Evolutionary conservation across 2,329 filamentous ascomycete genomes (phyloP), one percentile per base, ranked within the genome.

Genomic region (Microdochium nivale): DNA sequence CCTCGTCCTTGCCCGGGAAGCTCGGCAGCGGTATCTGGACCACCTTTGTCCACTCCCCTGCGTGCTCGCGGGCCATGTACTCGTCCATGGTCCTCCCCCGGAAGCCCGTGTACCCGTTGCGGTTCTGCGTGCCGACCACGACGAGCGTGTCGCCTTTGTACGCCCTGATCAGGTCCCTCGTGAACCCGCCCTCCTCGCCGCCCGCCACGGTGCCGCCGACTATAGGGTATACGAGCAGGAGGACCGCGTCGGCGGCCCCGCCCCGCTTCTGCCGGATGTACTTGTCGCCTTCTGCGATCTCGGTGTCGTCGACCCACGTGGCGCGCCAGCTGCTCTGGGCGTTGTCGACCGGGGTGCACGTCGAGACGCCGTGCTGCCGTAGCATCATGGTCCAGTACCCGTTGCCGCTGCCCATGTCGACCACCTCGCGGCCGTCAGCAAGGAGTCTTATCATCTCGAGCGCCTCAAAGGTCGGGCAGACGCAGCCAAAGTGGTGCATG

Each of bases 401-500:
- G 62, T 85, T 87, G 2, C 87, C 87, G 50, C 78, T 83, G 3
- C 85, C 87, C 37, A 89, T 68, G 58, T 90, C 86, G 10, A 85
- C 70, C 8, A 90, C 72, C 13, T 72, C 64, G 5, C 77, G 70
- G 2, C 73, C 73, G 1, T 73, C 74, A 5, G 79, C 74, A 2
- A 87, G 64, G 48, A 76, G 70, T 33, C 75, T 75, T 30, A 90
- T 74, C 23, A 86, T 70, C 55, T 77, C 71, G 13, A 90, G 69
- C 1, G 79, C 74, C 59, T 88, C 84, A 64, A 86, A 84, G 10
- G 78, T 80, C 0, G 87, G 87, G 21, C 82, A 82, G 1, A 80
- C 79, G 67, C 86, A 90, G 49, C 86, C 86, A 65, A 90, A 90
- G 66, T 90, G 86, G 68, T 90, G 86, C 76, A 89, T 90, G 51